A percentile compares a stretch with the other conserved stretches of the same genome.
Conservation (phyloP, 257 asterid species). For the Cynanchum wilfordii region DNA sequence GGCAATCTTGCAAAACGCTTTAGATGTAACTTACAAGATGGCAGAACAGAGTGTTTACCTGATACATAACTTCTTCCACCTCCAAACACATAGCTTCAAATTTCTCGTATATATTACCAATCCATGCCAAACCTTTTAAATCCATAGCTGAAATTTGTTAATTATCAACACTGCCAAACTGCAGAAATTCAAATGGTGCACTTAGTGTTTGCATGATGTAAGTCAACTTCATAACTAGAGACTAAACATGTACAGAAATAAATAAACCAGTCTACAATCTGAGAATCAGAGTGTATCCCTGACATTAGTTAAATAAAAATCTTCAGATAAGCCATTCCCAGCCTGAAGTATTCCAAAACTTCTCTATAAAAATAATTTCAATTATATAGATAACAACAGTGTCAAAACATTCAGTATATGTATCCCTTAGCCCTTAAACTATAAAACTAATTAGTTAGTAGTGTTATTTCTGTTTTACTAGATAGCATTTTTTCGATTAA, state of each 20-base stretch:
- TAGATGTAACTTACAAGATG: not conserved
- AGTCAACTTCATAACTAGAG: not conserved
- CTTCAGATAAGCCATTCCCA: not conserved
- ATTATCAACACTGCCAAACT: constrained; percentile 13
- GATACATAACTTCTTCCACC: constrained; percentile 70
- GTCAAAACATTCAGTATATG: not conserved
- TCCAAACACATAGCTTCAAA: constrained; percentile 79
- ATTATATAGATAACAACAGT: not conserved
- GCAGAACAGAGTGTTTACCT: constrained; percentile 38
- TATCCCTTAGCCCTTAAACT: not conserved
- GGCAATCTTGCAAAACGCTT: not conserved
- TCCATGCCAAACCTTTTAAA: constrained; percentile 70
- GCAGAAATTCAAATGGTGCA: not conserved
- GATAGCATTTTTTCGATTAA: not conserved
- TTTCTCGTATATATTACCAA: constrained; percentile 60
- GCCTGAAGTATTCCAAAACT: not conserved
- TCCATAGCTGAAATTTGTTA: constrained; percentile 39
- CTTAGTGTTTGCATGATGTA: not conserved
- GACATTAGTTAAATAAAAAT: not conserved
- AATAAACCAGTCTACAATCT: not conserved
- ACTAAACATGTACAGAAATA: not conserved
- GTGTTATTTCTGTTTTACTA: not conserved
- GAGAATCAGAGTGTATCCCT: not conserved
- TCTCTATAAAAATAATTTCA: not conserved
- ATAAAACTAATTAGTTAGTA: not conserved